Percentiles rank a stretch among this genome's conserved stretches.
phyloP scores from a whole-genome alignment of 305 asterid genomes.

The Fraxinus ornus region DNA sequence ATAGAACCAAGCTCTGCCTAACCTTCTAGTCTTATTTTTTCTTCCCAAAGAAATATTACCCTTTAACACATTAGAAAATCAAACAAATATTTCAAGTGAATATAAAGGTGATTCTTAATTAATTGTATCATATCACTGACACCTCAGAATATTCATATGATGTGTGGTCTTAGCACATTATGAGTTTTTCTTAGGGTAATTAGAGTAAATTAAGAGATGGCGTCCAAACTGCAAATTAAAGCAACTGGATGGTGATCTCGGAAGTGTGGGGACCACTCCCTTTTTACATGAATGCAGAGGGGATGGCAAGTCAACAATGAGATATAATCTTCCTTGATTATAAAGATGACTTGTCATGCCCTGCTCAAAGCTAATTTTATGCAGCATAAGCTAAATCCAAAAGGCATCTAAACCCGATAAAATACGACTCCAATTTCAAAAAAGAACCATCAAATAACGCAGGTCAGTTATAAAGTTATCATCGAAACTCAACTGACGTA shows the following conservation, averaged over 20 bases:
- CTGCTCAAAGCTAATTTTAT: not conserved
- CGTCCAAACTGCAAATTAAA: not conserved
- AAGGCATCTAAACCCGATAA: not conserved
- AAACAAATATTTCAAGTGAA: not conserved
- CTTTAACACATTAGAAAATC: not conserved
- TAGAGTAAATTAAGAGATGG: not conserved
- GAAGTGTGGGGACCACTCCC: not conserved
- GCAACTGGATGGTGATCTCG: not conserved
- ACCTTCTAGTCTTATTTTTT: not conserved
- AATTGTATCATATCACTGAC: conserved; percentile 5
- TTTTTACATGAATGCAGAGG: not conserved
- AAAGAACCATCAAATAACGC: not conserved
- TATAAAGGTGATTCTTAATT: not conserved
- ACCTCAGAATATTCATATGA: conserved; percentile 6
- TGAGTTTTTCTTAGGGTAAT: not conserved
- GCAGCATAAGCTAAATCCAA: not conserved
- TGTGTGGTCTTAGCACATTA: not conserved
- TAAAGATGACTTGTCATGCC: not conserved
- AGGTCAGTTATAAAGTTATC: not conserved
- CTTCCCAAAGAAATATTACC: not conserved
- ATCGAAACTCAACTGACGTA: not conserved
- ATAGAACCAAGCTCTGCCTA: not conserved
- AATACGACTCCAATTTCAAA: not conserved
- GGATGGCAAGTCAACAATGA: conserved; percentile 13
- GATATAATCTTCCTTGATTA: not conserved